phyloP scores from a whole-genome alignment of 768 basidiomycete species.

The Hemileccinum impolitum region DNA sequence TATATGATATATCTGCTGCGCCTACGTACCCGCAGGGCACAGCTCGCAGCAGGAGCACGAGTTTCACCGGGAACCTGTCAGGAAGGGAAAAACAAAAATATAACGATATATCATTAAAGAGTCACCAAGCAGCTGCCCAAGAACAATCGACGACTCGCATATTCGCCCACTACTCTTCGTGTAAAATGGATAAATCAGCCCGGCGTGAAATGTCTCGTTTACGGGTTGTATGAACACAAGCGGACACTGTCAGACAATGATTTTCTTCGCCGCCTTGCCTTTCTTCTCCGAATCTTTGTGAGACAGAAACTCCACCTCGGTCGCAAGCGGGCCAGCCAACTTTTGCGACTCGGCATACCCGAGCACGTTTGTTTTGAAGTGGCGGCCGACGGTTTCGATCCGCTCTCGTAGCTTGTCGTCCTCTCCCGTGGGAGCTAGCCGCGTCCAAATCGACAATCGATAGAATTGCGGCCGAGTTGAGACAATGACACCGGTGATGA shows the following conservation, averaged over 20 bases:
- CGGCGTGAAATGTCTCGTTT: slow-evolving; percentile 14
- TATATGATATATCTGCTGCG: slow-evolving; percentile 1
- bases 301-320: slow-evolving; percentile 91
- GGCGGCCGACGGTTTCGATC: slow-evolving; percentile 78
- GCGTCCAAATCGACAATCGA: slow-evolving; percentile 97
- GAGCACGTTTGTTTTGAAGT: slow-evolving; percentile 90
- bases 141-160: slow-evolving; percentile 16
- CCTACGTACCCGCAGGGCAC: slow-evolving; percentile 4
- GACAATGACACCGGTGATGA: slow-evolving; percentile 93
- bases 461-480: slow-evolving; percentile 94
- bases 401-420: slow-evolving; percentile 70
- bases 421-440: slow-evolving; percentile 60
- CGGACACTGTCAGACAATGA: slow-evolving; percentile 51
- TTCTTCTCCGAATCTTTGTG: slow-evolving; percentile 97
- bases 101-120: slow-evolving; percentile 25
- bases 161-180: slow-evolving; percentile 23
- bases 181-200: slow-evolving; percentile 33
- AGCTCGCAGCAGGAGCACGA: too few species aligned
- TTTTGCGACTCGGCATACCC: slow-evolving; percentile 74
- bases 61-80: slow-evolving; percentile 5
- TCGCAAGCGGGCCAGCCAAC: slow-evolving; percentile 82
- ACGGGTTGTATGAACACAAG: slow-evolving; percentile 15
- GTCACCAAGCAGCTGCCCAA: slow-evolving; percentile 21
- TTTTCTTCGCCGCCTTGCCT: slow-evolving; percentile 79
- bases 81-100: slow-evolving; percentile 1